phyloP scores from a whole-genome alignment of 1,284 basidiomycete genomes.

The Austropuccinia psidii region DNA sequence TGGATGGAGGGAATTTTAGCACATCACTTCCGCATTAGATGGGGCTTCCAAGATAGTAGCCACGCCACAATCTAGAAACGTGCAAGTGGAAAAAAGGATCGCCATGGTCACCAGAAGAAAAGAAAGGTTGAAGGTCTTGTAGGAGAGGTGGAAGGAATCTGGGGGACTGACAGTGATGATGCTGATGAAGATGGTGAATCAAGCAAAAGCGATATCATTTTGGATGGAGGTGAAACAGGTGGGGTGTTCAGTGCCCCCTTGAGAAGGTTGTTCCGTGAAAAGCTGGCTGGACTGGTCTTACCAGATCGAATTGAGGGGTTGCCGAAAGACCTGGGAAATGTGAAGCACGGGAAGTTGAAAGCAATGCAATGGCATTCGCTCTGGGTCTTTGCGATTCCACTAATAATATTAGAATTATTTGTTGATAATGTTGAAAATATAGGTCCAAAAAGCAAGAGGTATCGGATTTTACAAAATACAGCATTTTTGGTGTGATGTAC shows the following conservation, averaged over 20 bases:
- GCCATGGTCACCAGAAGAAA: neutral
- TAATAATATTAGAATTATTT: constrained; percentile 2
- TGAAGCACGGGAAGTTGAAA: neutral
- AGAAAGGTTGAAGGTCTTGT: neutral
- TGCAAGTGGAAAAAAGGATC: too few species aligned
- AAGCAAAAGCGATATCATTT: neutral
- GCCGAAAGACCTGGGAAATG: neutral
- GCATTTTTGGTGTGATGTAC: neutral
- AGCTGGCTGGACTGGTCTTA: neutral
- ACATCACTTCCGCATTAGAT: neutral
- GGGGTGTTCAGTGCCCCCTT: neutral
- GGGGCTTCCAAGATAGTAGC: neutral
- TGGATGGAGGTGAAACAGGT: neutral
- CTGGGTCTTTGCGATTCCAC: neutral
- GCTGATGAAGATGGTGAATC: neutral
- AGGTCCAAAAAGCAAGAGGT: too few species aligned
- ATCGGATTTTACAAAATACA: too few species aligned
- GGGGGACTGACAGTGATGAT: neutral
- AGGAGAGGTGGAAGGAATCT: too few species aligned
- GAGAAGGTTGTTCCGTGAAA: neutral
- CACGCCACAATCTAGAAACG: too few species aligned
- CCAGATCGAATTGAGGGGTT: neutral
- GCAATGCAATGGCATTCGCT: neutral
- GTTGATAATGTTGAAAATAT: too few species aligned
- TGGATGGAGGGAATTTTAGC: neutral